Conservation (phyloP, 2,329 filamentous ascomycete genomes). For the Onygena corvina region DNA sequence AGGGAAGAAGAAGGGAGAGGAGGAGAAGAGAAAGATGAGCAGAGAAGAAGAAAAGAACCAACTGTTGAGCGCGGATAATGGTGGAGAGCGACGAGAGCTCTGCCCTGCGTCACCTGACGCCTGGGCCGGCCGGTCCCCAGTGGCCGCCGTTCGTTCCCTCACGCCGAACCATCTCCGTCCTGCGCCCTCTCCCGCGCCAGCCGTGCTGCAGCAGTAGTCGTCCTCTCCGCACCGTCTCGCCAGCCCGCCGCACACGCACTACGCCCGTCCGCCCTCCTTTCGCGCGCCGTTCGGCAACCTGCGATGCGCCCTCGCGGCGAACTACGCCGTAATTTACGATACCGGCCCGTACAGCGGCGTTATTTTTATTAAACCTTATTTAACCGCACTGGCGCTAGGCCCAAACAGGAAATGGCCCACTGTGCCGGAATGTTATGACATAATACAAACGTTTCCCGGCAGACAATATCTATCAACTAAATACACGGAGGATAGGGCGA, state of each 20-base stretch:
- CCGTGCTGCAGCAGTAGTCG: too few species aligned
- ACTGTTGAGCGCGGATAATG: neutral
- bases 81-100: neutral
- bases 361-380: neutral
- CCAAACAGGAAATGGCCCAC: neutral
- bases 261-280: too few species aligned
- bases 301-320: neutral
- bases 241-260: too few species aligned
- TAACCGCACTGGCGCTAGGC: constrained; percentile 3
- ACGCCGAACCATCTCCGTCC: constrained; percentile 3
- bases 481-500: neutral
- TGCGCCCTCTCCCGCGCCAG: too few species aligned
- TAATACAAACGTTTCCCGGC: neutral
- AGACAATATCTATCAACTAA: too few species aligned
- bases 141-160: too few species aligned
- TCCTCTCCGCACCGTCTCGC: neutral
- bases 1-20: neutral
- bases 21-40: neutral
- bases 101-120: neutral
- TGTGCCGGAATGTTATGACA: neutral
- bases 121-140: neutral
- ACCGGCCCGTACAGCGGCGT: constrained; percentile 1
- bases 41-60: neutral
- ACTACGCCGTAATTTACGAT: neutral
- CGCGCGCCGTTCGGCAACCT: too few species aligned